These are phyloP conservation scores for Dioscorea cayenensis DNA, from an alignment of 116 monocot species.

Conservation along the genomic window DNA sequence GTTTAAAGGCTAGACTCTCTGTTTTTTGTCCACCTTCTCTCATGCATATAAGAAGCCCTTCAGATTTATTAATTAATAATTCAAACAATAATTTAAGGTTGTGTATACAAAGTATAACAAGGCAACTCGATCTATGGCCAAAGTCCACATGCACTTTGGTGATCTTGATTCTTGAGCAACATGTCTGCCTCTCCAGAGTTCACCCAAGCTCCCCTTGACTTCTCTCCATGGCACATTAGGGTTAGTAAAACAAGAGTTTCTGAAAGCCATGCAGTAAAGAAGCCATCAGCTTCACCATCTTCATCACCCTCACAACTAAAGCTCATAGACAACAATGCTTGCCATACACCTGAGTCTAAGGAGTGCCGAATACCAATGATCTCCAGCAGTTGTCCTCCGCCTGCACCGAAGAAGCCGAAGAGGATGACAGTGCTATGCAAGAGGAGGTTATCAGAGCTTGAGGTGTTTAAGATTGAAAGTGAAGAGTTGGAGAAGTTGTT, in stretches of 20 bases:
- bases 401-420: conserved; percentile 42
- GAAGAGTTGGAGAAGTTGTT: conserved; percentile 46
- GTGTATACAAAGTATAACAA: no score
- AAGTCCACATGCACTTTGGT: background rate
- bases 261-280: background rate
- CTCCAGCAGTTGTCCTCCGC: conserved; percentile 30
- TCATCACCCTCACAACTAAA: background rate
- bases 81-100: no score
- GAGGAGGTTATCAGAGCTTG: conserved; percentile 23
- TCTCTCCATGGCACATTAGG: background rate
- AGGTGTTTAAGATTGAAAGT: conserved; percentile 21
- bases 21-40: no score
- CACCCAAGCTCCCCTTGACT: background rate
- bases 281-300: background rate
- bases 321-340: conserved; percentile 3
- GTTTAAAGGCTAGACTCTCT: no score
- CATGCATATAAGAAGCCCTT: no score
- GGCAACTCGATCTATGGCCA: no score
- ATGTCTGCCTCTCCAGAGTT: background rate
- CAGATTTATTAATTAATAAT: no score
- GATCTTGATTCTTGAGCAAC: background rate
- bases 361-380: conserved; percentile 28
- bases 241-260: background rate
- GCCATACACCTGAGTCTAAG: conserved; percentile 34
- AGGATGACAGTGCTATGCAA: background rate